phyloP scores from a whole-genome alignment of 768 basidiomycete genomes.

The Cyathus striatus region DNA sequence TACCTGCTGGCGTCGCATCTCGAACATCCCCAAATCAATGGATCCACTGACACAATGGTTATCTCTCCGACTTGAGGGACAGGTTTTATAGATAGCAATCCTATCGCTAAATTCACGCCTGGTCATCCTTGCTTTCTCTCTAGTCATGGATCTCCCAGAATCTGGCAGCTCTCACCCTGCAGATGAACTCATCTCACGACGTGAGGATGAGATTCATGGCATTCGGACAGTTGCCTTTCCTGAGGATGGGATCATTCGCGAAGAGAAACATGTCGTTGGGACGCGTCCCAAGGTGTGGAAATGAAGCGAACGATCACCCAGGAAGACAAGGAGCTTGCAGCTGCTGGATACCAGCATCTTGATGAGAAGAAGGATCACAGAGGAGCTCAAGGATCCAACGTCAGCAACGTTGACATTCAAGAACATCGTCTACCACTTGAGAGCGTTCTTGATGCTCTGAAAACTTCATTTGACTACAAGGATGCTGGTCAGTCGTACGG shows the following conservation, averaged over 20 bases:
- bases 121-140: slow-evolving; percentile 4
- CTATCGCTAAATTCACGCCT: slow-evolving; percentile 3
- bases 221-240: slow-evolving; percentile 50
- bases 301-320: slow-evolving; percentile 61
- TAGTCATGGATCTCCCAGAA: slow-evolving; percentile 13
- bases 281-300: slow-evolving; percentile 47
- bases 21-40: slow-evolving; percentile 3
- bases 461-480: slow-evolving; percentile 47
- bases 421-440: slow-evolving; percentile 48
- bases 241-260: slow-evolving; percentile 26
- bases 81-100: slow-evolving; percentile 5
- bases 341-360: slow-evolving; percentile 65
- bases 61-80: neutral
- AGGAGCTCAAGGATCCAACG: slow-evolving; percentile 15
- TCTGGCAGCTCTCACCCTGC: slow-evolving; percentile 9
- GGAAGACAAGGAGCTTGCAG: slow-evolving; percentile 61
- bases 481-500: slow-evolving; percentile 48
- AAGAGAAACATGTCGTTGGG: slow-evolving; percentile 29
- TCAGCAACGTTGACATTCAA: slow-evolving; percentile 48
- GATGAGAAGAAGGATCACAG: slow-evolving; percentile 34
- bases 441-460: slow-evolving; percentile 32
- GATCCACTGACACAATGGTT: too few species aligned
- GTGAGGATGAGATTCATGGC: slow-evolving; percentile 25
- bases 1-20: slow-evolving; percentile 2
- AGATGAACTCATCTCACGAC: slow-evolving; percentile 11